Evolutionary conservation across 306 rosid species (phyloP), one percentile per base, ranked within the genome.

Genomic region (Argentina anserina): DNA sequence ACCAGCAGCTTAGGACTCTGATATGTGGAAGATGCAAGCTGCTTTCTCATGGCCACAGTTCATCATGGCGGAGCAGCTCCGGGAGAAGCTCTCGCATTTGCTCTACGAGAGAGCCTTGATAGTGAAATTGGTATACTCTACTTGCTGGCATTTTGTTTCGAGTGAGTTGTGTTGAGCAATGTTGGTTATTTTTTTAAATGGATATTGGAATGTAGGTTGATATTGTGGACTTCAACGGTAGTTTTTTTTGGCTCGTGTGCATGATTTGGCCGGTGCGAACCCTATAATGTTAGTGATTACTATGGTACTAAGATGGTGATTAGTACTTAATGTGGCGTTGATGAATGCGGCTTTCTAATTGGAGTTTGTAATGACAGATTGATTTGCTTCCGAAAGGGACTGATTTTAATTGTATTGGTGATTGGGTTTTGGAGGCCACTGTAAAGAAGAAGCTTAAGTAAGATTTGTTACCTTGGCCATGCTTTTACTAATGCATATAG

Each of bases 251-350:
- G 84, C 92, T 43, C 92, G 87, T 69, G 90, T 91, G 43, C 92
- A 97, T 53, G 98, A 93, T 86, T 86, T 93, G 76, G 94, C 92
- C 18, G 98, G 98, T 76, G 92, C 97, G 28, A 91, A 93, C 81
- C 98, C 97, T 6, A 91, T 93, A 73, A 93, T 93, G 78, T 69
- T 93, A 75, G 97, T 93, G 41, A 86, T 91, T 59, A 93, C 98
- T 53, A 93, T 91, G 98, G 96, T 93, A 85, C 21, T 63, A 12
- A 65, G 50, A 45, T 76, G 33, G 52, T 49, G 5, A 20, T 33
- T 60, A 34, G 56, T 72, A 28, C 37, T 78, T 72, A 29, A 37
- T 9, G 23, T 58, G 40, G 11, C 55, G 56, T 25, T 40, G 13
- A 43, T 47, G 39, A 31, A 62, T 1, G 7, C 52, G 34, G 42